Evolutionary conservation across 192 early-diverging fungal species (phyloP).

Genomic region (Kickxella alabastrina): DNA sequence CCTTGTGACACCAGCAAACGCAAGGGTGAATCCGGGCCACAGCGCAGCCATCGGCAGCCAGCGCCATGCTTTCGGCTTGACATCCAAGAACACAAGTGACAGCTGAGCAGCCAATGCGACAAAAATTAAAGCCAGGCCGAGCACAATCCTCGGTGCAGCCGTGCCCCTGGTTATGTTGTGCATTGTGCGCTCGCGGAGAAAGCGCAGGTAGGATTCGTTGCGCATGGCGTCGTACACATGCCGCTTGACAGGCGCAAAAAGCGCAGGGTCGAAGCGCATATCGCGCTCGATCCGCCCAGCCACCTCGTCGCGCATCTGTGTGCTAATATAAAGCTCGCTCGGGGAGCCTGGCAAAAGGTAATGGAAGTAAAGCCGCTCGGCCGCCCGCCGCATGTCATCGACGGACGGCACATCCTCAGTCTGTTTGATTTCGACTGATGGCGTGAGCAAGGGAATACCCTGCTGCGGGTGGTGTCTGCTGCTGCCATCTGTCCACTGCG

Average conservation of each 20-base stretch:
- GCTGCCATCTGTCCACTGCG: conserved; percentile 4
- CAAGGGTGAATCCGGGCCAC: conserved; percentile 33
- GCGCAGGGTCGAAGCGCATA: conserved; percentile 28
- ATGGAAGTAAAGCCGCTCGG: conserved; percentile 42
- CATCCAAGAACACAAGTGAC: conserved; percentile 42
- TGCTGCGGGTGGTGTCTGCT: conserved; percentile 4
- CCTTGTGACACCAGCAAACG: conserved; percentile 38
- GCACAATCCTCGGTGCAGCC: conserved; percentile 40
- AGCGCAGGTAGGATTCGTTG: conserved; percentile 47
- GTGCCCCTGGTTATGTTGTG: conserved; percentile 49
- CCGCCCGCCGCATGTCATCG: conserved; percentile 37
- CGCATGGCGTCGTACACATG: conserved; percentile 50
- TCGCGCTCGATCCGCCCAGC: conserved; percentile 34
- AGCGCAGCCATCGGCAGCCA: conserved; percentile 45
- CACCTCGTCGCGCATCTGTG: conserved; percentile 41
- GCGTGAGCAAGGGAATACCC: conserved; percentile 24
- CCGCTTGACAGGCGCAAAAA: conserved; percentile 47
- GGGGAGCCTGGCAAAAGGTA: conserved; percentile 37
- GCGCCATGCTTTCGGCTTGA: conserved; percentile 50
- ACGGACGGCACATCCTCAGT: conserved; percentile 14
- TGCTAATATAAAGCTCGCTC: conserved; percentile 25
- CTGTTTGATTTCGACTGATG: too few species aligned
- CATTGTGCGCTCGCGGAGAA: conserved; percentile 41
- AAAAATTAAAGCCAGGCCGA: conserved; percentile 44
- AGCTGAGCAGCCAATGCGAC: conserved; percentile 42